Evolutionary conservation across 768 basidiomycete species (phyloP).

Genomic region (Trametes punicea): DNA sequence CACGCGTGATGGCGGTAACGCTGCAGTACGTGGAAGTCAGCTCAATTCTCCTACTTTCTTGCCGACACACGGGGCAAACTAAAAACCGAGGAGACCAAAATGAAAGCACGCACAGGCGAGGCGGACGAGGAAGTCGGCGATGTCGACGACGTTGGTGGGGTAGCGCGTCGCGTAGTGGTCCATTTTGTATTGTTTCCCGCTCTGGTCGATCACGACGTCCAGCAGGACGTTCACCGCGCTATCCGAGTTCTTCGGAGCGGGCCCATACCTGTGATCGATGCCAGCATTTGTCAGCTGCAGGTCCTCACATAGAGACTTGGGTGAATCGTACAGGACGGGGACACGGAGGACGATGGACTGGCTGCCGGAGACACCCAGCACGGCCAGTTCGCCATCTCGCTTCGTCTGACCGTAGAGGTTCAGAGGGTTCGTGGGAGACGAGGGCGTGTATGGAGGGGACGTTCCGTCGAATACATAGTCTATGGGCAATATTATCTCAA

Average conservation of each 20-base stretch:
- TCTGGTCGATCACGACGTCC: constrained; percentile 83
- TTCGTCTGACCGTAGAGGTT: constrained; percentile 90
- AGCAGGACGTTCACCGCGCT: constrained; percentile 86
- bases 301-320: not conserved
- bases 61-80: too few relatives aligned
- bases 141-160: constrained; percentile 88
- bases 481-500: too few relatives aligned
- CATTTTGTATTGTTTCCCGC: constrained; percentile 90
- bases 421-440: constrained; percentile 72
- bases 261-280: constrained; percentile 66
- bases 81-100: not conserved
- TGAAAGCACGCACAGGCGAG: constrained; percentile 52
- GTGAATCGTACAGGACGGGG: constrained; percentile 70
- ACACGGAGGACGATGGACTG: constrained; percentile 76
- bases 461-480: constrained; percentile 97
- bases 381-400: constrained; percentile 80
- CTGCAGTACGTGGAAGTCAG: constrained; percentile 39
- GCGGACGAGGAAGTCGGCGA: constrained; percentile 80
- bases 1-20: constrained; percentile 30
- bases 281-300: not conserved
- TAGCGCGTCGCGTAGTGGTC: constrained; percentile 92
- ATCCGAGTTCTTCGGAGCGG: constrained; percentile 79
- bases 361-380: constrained; percentile 56
- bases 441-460: constrained; percentile 84
- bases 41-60: too few relatives aligned